Evolutionary conservation across 495 filamentous ascomycete genomes (phyloP).

Genomic region (Clavariopsis aquatica): DNA sequence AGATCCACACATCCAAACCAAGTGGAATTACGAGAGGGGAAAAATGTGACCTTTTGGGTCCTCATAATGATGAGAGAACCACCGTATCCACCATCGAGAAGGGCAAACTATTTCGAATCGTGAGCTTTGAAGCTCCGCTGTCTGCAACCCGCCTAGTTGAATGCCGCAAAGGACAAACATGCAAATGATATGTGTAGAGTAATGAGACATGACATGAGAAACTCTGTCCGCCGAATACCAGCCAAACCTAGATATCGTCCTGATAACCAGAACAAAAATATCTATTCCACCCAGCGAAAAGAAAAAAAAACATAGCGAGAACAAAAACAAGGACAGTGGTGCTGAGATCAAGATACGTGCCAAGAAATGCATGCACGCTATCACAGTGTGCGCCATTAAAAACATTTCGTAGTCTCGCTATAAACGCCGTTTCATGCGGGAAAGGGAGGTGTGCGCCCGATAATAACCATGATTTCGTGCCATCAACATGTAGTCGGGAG

Average conservation of each 20-base stretch:
- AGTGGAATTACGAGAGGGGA: not conserved
- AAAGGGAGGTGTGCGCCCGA: conserved; percentile 14
- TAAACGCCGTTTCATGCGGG: conserved; percentile 33
- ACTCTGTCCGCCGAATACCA: conserved; percentile 8
- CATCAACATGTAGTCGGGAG: conserved; percentile 28
- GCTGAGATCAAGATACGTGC: conserved; percentile 15
- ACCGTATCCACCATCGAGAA: not conserved
- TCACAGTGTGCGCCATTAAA: conserved; percentile 36
- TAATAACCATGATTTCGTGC: conserved; percentile 36
- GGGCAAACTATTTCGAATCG: not conserved
- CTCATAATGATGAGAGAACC: not conserved
- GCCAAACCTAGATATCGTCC: conserved; percentile 25
- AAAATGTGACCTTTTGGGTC: too few relatives aligned
- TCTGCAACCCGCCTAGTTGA: not conserved
- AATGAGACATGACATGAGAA: conserved; percentile 1
- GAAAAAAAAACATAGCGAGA: conserved; percentile 14
- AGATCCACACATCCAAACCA: not conserved
- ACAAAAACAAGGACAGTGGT: conserved; percentile 25
- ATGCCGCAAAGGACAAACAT: not conserved
- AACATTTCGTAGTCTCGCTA: conserved; percentile 36
- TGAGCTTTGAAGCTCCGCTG: not conserved
- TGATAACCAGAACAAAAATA: too few relatives aligned
- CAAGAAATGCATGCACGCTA: conserved; percentile 26
- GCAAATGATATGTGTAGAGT: not conserved
- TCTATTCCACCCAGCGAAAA: conserved; percentile 25